These are phyloP conservation scores for Cryptococcus sp. DNA, from an alignment of 1,284 basidiomycete species.

Conservation along the genomic window DNA sequence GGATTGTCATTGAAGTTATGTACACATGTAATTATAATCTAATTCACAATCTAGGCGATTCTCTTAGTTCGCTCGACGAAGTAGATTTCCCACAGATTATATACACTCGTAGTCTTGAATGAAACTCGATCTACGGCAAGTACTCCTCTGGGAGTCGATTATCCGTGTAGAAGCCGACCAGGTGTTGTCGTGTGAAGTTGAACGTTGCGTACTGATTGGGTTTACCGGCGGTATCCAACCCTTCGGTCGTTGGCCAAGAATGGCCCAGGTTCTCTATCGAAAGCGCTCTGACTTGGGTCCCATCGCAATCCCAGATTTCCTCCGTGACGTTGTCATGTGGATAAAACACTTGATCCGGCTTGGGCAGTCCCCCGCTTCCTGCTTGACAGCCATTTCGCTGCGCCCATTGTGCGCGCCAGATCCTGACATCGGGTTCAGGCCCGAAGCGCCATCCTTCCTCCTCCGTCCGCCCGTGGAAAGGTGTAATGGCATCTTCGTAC, in stretches of 20 bases:
- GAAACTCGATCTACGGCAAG: no score
- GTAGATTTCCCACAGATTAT: no score
- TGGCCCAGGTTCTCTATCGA: slow-evolving; percentile 23
- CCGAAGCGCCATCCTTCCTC: slow-evolving; percentile 17
- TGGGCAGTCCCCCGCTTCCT: slow-evolving; percentile 3
- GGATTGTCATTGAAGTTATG: no score
- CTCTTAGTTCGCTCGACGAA: no score
- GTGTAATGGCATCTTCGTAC: slow-evolving; percentile 26
- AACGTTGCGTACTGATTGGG: slow-evolving; percentile 30
- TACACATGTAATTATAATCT: no score
- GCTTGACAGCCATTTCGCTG: slow-evolving; percentile 21
- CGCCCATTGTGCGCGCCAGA: slow-evolving; percentile 29
- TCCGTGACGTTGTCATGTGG: slow-evolving; percentile 22
- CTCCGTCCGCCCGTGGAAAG: slow-evolving; percentile 24
- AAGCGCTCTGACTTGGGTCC: slow-evolving; percentile 22
- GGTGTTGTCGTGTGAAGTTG: slow-evolving; percentile 22
- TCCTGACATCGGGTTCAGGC: slow-evolving; percentile 24
- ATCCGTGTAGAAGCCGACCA: slow-evolving; percentile 25
- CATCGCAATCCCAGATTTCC: slow-evolving; percentile 21
- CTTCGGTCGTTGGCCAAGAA: slow-evolving; percentile 26
- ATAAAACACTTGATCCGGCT: slow-evolving; percentile 1
- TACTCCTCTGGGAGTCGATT: slow-evolving; percentile 13
- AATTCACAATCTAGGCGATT: no score
- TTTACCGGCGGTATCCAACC: slow-evolving; percentile 30
- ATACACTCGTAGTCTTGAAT: no score